Base-by-base conservation (phyloP, 1,284 basidiomycete species). In the Afroboletus lepidellus region DNA sequence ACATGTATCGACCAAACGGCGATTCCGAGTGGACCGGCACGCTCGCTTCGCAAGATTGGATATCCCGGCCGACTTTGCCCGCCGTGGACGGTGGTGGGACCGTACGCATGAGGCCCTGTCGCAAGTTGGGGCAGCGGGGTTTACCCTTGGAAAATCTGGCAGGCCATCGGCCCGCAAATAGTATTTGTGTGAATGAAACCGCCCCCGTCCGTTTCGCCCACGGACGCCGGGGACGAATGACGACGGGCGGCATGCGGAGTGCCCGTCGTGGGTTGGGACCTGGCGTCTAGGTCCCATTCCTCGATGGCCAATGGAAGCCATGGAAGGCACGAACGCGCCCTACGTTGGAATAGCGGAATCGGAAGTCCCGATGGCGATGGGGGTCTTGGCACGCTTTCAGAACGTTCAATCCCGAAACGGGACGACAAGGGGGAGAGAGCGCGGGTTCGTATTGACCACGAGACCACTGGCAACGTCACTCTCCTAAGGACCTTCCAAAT, bases 351-450 rank as follows among this genome's bases (percentile, higher is more conserved):
- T 20, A 62, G 45, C 62, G 62, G 62, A 63, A 55, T 58, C 61
- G 63, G 61, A 67, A 67, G 57, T 5, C 57, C 65, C 65, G 65
- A 64, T 64, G 59, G 59, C 49, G 30, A 60, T 57, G 63, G 65
- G 42, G 59, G 34, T 36, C 61, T 60, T 64, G 61, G 65, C 63
- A 64, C 36, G 48, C 25, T 46, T 53, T 43, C 27, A 30, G 29
- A 8, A 20, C 12, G 41, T 30, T 30, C 33, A 44, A 18, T 47
- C 59, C 53, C 34, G 53, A 65, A 64, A 64, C 32, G 44, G 65
- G 55, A 55, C 33, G 53, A 48, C 50, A 34, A 61, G 54, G 54
- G 51, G 43, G 55, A 30, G 41, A 4, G 41, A 39, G 36, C 37
- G 33, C 20, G 25, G n/a, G 44, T 42, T 41, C 33, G 45, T 53